Percentiles rank a stretch among this genome's conserved stretches.
Conservation (phyloP, 2,329 filamentous ascomycete genomes). For the Penicillium vulpinum region DNA sequence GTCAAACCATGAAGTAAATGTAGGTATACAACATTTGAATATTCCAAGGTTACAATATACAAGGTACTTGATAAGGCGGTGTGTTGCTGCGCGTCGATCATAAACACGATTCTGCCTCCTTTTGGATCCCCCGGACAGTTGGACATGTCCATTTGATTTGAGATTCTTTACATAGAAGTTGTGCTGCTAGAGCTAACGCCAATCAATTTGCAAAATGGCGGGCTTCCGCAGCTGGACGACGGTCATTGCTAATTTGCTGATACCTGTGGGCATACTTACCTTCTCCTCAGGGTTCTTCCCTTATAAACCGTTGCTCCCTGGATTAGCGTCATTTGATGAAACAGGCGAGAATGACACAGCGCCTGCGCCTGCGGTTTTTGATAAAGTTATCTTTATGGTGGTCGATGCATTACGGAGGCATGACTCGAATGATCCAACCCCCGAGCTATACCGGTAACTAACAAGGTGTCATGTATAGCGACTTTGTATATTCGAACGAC, state of each 20-base stretch:
- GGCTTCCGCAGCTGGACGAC: slow-evolving; percentile 45
- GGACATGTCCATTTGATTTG: not conserved
- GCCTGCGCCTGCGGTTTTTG: slow-evolving; percentile 67
- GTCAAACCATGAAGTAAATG: not conserved
- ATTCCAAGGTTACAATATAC: not conserved
- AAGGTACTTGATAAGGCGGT: slow-evolving; percentile 1
- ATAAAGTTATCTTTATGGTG: slow-evolving; percentile 95
- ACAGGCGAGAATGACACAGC: slow-evolving; percentile 53
- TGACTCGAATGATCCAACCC: slow-evolving; percentile 5
- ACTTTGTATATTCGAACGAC: slow-evolving; percentile 81
- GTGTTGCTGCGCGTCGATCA: slow-evolving; percentile 1
- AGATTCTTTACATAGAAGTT: not conserved
- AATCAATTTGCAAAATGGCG: slow-evolving; percentile 21
- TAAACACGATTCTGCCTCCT: slow-evolving; percentile 6
- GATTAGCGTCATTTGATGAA: slow-evolving; percentile 66
- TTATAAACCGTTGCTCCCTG: slow-evolving; percentile 90
- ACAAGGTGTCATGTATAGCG: slow-evolving; percentile 54
- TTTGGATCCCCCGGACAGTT: not conserved
- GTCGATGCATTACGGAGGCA: slow-evolving; percentile 91
- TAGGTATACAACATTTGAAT: not conserved
- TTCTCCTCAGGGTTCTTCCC: slow-evolving; percentile 96
- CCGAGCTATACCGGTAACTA: not conserved
- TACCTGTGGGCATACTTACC: slow-evolving; percentile 70
- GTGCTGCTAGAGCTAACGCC: not conserved
- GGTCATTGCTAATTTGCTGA: slow-evolving; percentile 70